Base-by-base conservation (phyloP, 2,329 filamentous ascomycete species). In the Penicillium vulpinum region DNA sequence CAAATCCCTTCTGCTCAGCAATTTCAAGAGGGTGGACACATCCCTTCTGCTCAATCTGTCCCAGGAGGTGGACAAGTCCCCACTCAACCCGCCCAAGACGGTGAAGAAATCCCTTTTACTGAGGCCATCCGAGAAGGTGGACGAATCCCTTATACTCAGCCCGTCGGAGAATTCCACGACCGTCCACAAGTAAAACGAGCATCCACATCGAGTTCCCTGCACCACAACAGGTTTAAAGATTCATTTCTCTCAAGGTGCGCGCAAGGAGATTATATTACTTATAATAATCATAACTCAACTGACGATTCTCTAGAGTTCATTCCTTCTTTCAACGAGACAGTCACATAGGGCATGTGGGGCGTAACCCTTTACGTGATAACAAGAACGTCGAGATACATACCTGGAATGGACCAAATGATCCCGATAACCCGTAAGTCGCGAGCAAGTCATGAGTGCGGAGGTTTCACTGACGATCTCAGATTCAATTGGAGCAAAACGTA, bases 401-500 rank as follows among this genome's bases (percentile, higher is more conserved):
- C 7, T 73, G 68, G 70, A 35, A 66, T 56, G 68, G 68, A 0
- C 62, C 62, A 3, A 46, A 70, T 56, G 69, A 72, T 28, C 70
- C 68, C 0, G 70, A 71, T 0, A 71, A 72, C 26, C 70, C 70
- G 64, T 71, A 51, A 31, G 64, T 45, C 15, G 4, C 16, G 2
- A 13, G 2, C 28, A 10, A 8, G 22, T 40, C 7, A 44, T 13
- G 1, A 2, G 11, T 0, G 29, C 4, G 22, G 21, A 16, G 29
- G 13, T 9, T 11, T 8, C 7, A 13, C 22, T 51, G 16, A 47
- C 13, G 10, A 13, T n/a, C 2, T 13, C 36, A 75, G 73, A 2
- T 78, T 78, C 68, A 79, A 79, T 57, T 79, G 76, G 74, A 65
- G 69, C 21, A 58, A 54, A 0, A 57, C 60, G 2, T 77, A 77